Evolutionary conservation across 2,329 filamentous ascomycete species (phyloP).

Genomic region (Aspergillus tanneri): DNA sequence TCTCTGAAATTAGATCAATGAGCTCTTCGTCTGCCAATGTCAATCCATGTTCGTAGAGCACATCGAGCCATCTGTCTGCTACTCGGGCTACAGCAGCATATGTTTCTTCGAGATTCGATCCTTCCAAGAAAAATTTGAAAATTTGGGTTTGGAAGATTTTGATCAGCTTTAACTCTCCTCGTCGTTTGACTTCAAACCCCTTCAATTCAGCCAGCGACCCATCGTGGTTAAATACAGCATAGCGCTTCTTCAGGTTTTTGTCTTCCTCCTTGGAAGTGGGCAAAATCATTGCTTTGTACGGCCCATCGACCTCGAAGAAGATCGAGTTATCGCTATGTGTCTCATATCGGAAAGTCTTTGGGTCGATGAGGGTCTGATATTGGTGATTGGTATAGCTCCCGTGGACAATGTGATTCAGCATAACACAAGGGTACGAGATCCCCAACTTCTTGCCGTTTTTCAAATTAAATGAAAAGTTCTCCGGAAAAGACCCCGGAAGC

Average conservation of each 20-base stretch:
- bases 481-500: constrained; percentile 90
- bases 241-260: constrained; percentile 99
- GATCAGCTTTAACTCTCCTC: constrained; percentile 97
- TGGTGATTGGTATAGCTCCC: constrained; percentile 95
- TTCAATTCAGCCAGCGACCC: constrained; percentile 93
- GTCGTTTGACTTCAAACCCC: constrained; percentile 94
- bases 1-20: constrained; percentile 99
- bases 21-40: constrained; percentile 95
- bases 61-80: constrained; percentile 94
- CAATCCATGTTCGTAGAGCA: constrained; percentile 80
- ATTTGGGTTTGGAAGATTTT: constrained; percentile 99
- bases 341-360: constrained; percentile 80
- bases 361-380: constrained; percentile 85
- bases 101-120: constrained; percentile 79
- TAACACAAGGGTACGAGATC: constrained; percentile 98
- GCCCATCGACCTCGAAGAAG: constrained; percentile 98
- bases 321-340: constrained; percentile 99
- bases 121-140: constrained; percentile 98
- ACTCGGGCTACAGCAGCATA: constrained; percentile 91
- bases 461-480: constrained; percentile 91
- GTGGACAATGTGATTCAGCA: constrained; percentile 97
- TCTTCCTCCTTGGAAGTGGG: constrained; percentile 98
- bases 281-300: constrained; percentile 95
- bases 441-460: constrained; percentile 94
- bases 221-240: constrained; percentile 98